phyloP scores from a whole-genome alignment of 1,139 yeast genomes.

The Sugiyamaella castrensis region DNA sequence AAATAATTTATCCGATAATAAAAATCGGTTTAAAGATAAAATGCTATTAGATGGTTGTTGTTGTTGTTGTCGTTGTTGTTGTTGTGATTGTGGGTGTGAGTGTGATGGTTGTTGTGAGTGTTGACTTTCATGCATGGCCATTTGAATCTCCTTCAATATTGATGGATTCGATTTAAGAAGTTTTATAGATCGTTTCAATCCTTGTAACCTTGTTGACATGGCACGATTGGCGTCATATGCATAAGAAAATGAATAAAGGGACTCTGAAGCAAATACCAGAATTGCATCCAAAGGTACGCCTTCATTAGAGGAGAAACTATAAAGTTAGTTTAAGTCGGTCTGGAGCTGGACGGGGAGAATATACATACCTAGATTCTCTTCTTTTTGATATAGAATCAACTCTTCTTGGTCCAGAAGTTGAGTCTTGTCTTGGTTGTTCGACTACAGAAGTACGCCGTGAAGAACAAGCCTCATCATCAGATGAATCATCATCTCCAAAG shows the following conservation, averaged over 20 bases:
- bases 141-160: constrained; percentile 22
- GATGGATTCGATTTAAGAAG: constrained; percentile 54
- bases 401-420: no score
- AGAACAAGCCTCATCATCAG: constrained; percentile 2
- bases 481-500: constrained; percentile 8
- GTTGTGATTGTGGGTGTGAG: neutral
- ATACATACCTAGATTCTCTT: no score
- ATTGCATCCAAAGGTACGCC: constrained; percentile 6
- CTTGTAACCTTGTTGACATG: constrained; percentile 69
- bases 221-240: constrained; percentile 81
- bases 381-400: no score
- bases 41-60: constrained; percentile 5
- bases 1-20: constrained; percentile 14
- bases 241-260: constrained; percentile 81
- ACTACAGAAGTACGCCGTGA: no score
- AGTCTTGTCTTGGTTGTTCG: no score
- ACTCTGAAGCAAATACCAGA: constrained; percentile 62
- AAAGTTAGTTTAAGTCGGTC: no score
- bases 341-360: no score
- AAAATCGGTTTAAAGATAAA: constrained; percentile 10
- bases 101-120: constrained; percentile 1
- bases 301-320: neutral
- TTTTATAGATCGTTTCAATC: constrained; percentile 70
- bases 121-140: constrained; percentile 10
- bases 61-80: neutral